Base-by-base conservation (phyloP, 768 basidiomycete genomes). In the Xerocomellus chrysenteron region DNA sequence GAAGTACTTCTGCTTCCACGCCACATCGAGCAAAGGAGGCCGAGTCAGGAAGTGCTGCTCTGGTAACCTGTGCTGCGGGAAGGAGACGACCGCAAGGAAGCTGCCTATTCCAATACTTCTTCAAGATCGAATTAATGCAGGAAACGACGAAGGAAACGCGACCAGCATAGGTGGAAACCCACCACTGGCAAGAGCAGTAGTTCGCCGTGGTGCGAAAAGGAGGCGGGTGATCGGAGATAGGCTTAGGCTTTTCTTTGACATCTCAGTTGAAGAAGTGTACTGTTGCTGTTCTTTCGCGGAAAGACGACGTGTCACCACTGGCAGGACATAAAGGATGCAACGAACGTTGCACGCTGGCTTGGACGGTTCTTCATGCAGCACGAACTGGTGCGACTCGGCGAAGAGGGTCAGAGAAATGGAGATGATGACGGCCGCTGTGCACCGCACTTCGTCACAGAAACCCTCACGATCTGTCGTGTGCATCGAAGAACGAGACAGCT, bases 181-280 rank as follows among this genome's bases (percentile, higher is more conserved):
- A 57, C 46, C 76, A 56, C 85, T 85, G 21, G 21, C 21, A 60
- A 87, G 74, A 14, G 83, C 65, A 0, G 85, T 46, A 82, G 9
- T 84, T 86, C 35, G 85, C 64, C 9, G 82, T 77, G 32, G 81
- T 83, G 70, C 87, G 35, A 28, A 68, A 56, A 47, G 30, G 48
- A 66, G 24, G 57, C 9, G 54, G 36, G 58, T 68, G 50, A 74
- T 69, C 58, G 65, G 67, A 60, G 61, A 71, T 69, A 64, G 56
- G 63, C 64, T 69, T 69, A 65, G 56, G 63, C 64, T 69, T 64
- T 67, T 55, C 43, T 52, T 66, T 32, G 28, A 21, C 57, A 57
- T 32, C 52, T 33, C 35, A n/a, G 47, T 39, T 16, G 8, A 24
- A 45, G 55, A 51, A 43, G n/a, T 37, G 46, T 21, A 56, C 33